Evolutionary conservation across 1,284 basidiomycete genomes (phyloP), one percentile per base, ranked within the genome.

Genomic region (Exobasidium rhododendri): DNA sequence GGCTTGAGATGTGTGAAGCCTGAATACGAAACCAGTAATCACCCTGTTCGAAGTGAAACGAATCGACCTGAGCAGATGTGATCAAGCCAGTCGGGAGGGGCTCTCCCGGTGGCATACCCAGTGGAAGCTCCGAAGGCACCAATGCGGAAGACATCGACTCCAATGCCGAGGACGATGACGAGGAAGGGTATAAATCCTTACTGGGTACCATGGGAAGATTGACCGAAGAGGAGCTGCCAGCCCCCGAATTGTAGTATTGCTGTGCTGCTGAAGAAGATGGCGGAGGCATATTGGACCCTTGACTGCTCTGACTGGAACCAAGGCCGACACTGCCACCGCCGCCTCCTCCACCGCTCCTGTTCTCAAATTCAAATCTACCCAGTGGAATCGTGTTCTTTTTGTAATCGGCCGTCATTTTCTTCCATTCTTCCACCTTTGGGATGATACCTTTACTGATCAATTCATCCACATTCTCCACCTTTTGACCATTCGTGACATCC

Each of bases 1-100:
- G 68, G 5, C 70, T 68, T 1, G 76, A 66, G 24, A 73, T 51
- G 81, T 89, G 97, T 51, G 88, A 82, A 50, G 90, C 93, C 75
- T 94, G 88, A 55, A 97, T 85, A 43, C 93, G 88, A 85, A 97
- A 98, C 93, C 94, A 97, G 81, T 93, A 97, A 74, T 94, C 90
- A 14, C 92, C 88, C 83, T 90, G 90, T 80, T 99, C 96, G 77
- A 87, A 89, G 81, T 98, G 96, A 84, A 96, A 97, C 11, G 92
- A 94, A 61, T 93, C 90, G 56, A 98, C 92, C 63, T 89, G 87
- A n/a, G 92, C 91, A 28, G 87, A 86, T 4, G 92, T 85, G 67
- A 97, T 85, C 56, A 94, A 86, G 45, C 94, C 94, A 13, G 63
- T 69, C 3, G 72, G 70, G 17, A 71, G 56, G 30, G 67, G 69